Conservation (phyloP, 2,329 filamentous ascomycete genomes). For the Cercospora sp. region DNA sequence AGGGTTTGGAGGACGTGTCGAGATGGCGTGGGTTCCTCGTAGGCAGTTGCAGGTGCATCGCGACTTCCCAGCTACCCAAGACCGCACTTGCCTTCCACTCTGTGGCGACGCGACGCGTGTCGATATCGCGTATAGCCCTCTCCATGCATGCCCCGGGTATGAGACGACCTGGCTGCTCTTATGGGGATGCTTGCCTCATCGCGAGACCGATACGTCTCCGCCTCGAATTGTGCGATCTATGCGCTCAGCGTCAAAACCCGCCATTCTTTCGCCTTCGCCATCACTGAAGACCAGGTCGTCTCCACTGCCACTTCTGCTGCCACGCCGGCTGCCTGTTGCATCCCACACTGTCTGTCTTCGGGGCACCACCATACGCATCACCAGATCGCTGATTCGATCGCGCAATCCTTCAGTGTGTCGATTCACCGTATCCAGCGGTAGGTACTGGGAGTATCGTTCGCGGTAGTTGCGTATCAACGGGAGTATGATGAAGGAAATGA, state of each 20-base stretch:
- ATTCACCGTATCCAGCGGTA: conserved; percentile 38
- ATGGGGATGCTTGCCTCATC: conserved; percentile 1
- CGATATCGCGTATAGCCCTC: not conserved
- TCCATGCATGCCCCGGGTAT: not conserved
- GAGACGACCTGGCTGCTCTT: not conserved
- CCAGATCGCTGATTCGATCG: conserved; percentile 40
- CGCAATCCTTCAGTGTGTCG: conserved; percentile 34
- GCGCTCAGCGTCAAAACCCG: conserved; percentile 44
- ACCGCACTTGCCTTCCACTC: not conserved
- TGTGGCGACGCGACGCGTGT: not conserved
- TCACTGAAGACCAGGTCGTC: conserved; percentile 44
- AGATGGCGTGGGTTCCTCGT: not conserved
- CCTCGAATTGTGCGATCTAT: conserved; percentile 44
- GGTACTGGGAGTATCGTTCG: conserved; percentile 48
- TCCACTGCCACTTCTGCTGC: conserved; percentile 25
- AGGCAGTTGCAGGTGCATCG: not conserved
- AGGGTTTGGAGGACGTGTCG: not conserved
- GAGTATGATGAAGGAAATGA: conserved; percentile 45
- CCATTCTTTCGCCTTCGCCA: conserved; percentile 51
- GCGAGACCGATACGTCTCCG: conserved; percentile 27
- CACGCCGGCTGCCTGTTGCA: conserved; percentile 29
- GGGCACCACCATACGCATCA: conserved; percentile 39
- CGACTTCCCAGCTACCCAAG: not conserved
- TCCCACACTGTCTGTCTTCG: conserved; percentile 35
- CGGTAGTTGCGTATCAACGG: conserved; percentile 49